Percentiles rank a stretch among this genome's conserved stretches.
phyloP scores from a whole-genome alignment of 176 grass and related monocot species.

The Panicum miliaceum region DNA sequence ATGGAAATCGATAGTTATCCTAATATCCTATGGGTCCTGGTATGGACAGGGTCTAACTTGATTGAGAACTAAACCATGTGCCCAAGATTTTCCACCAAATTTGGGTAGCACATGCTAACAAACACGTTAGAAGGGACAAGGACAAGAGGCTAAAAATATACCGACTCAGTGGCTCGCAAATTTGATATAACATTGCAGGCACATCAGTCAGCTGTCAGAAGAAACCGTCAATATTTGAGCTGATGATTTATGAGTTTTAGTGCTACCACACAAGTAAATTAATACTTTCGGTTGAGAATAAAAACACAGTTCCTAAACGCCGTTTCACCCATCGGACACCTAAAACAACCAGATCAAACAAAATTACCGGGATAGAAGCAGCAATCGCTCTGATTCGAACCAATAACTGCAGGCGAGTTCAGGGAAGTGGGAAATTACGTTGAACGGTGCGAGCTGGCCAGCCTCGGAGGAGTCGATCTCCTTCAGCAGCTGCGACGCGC shows the following conservation, averaged over 20 bases:
- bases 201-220: neutral
- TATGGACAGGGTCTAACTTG: neutral
- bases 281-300: neutral
- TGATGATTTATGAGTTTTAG: neutral
- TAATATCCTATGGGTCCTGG: neutral
- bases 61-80: no score
- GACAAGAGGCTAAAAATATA: neutral
- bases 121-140: neutral
- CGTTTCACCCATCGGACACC: neutral
- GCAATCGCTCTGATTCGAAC: neutral
- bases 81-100: neutral
- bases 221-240: neutral
- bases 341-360: neutral
- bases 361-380: conserved; percentile 1
- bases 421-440: conserved; percentile 43
- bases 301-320: neutral
- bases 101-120: neutral
- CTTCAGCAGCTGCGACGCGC: conserved; percentile 73
- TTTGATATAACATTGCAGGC: conserved; percentile 7
- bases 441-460: conserved; percentile 69
- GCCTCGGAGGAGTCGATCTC: conserved; percentile 79
- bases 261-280: neutral
- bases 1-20: neutral
- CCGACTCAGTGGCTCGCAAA: neutral
- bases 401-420: neutral